Percentiles rank a stretch among this genome's conserved stretches.
These are phyloP conservation scores for Funneliformis mosseae DNA, from an alignment of 192 early-diverging fungal genomes.

Conservation along the genomic window DNA sequence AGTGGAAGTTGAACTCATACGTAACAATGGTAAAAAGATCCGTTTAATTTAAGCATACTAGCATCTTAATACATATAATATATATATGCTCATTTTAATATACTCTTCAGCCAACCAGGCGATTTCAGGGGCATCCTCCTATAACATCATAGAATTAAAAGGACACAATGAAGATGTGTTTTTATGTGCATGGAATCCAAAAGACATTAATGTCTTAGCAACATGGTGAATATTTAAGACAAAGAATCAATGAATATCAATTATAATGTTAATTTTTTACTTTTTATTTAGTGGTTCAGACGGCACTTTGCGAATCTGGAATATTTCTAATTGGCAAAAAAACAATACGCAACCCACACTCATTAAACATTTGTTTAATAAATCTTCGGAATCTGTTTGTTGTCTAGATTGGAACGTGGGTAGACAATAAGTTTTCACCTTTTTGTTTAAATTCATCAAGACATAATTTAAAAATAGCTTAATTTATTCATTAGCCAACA, in stretches of 20 bases:
- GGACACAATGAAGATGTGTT: not conserved
- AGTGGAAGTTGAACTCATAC: not conserved
- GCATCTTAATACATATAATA: too few species aligned
- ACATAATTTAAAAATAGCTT: not conserved
- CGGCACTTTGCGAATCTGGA: not conserved
- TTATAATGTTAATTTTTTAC: not conserved
- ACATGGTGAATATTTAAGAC: not conserved
- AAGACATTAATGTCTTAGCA: not conserved
- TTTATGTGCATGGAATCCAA: not conserved
- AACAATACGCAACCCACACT: not conserved
- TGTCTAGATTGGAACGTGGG: not conserved
- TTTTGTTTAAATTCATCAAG: not conserved
- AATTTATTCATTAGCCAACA: not conserved
- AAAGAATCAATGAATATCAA: not conserved
- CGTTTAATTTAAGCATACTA: not conserved
- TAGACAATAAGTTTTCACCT: not conserved
- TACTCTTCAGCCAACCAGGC: not conserved
- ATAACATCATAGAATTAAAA: not conserved
- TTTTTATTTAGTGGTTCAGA: not conserved
- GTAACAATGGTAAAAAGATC: not conserved
- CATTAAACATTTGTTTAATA: not conserved
- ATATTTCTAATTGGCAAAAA: not conserved
- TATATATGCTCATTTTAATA: not conserved
- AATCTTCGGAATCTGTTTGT: not conserved
- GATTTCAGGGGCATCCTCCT: not conserved